Conservation (phyloP, 257 asterid genomes). For the Petunia secreta region DNA sequence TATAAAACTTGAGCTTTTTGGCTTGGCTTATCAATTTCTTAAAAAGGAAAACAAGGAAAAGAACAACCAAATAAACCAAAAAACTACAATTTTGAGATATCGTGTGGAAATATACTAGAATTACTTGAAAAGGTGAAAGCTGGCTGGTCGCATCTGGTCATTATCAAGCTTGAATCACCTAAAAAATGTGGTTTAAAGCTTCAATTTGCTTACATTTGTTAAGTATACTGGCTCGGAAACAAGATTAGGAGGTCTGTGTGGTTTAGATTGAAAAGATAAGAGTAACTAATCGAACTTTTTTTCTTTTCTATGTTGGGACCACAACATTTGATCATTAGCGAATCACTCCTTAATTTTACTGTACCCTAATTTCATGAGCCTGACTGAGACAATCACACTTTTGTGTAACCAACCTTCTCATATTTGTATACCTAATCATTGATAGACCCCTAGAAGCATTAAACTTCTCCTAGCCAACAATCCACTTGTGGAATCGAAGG, state of each 20-base stretch:
- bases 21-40: background rate
- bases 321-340: background rate
- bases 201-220: background rate
- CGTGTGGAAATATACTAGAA: background rate
- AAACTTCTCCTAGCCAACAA: conserved; percentile 12
- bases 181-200: background rate
- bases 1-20: background rate
- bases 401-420: background rate
- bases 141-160: background rate
- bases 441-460: background rate
- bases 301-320: background rate
- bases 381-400: background rate
- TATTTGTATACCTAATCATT: background rate
- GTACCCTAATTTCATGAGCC: background rate
- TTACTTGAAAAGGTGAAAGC: background rate
- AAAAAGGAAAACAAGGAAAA: background rate
- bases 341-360: conserved; percentile 5
- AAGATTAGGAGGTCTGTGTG: background rate
- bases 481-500: conserved; percentile 15
- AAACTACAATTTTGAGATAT: background rate
- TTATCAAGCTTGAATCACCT: background rate
- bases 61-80: background rate
- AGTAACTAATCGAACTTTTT: background rate
- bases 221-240: background rate
- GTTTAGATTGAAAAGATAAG: background rate